phyloP scores from a whole-genome alignment of 2,329 filamentous ascomycete species.

The Trichoderma koningiopsis region DNA sequence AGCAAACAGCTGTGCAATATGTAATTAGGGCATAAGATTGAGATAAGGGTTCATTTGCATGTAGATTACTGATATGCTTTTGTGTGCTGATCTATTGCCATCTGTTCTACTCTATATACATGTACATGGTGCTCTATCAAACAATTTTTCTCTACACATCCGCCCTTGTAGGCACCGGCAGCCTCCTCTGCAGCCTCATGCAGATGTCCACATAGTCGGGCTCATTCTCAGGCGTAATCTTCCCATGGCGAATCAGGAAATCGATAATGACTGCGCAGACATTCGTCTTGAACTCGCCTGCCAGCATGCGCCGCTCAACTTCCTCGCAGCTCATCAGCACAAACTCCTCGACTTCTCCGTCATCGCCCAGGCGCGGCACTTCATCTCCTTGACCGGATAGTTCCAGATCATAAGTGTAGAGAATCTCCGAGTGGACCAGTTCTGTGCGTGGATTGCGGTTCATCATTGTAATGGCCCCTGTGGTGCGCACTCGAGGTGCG shows the following conservation, averaged over 20 bases:
- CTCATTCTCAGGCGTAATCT: slow-evolving; percentile 73
- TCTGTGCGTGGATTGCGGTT: slow-evolving; percentile 35
- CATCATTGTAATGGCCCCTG: slow-evolving; percentile 42
- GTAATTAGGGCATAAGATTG: background rate
- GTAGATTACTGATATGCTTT: background rate
- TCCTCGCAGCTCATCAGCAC: slow-evolving; percentile 62
- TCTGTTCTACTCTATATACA: background rate
- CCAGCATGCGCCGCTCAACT: slow-evolving; percentile 63
- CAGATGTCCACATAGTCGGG: slow-evolving; percentile 70
- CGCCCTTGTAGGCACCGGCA: slow-evolving; percentile 44
- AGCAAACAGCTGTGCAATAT: background rate
- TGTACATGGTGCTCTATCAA: background rate
- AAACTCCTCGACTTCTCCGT: slow-evolving; percentile 80
- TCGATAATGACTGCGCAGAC: slow-evolving; percentile 77
- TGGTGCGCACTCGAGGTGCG: slow-evolving; percentile 30
- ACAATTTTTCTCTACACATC: slow-evolving; percentile 25
- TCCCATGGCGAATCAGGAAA: slow-evolving; percentile 77
- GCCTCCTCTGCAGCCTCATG: slow-evolving; percentile 45
- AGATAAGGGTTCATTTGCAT: background rate
- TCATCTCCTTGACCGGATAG: slow-evolving; percentile 55
- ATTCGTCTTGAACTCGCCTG: slow-evolving; percentile 82
- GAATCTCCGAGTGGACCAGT: slow-evolving; percentile 43
- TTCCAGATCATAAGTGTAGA: slow-evolving; percentile 77
- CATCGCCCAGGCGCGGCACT: slow-evolving; percentile 69
- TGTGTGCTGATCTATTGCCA: background rate